These are phyloP conservation scores for Cercospora brassicicola DNA, from an alignment of 2,329 filamentous ascomycete genomes.

Conservation along the genomic window DNA sequence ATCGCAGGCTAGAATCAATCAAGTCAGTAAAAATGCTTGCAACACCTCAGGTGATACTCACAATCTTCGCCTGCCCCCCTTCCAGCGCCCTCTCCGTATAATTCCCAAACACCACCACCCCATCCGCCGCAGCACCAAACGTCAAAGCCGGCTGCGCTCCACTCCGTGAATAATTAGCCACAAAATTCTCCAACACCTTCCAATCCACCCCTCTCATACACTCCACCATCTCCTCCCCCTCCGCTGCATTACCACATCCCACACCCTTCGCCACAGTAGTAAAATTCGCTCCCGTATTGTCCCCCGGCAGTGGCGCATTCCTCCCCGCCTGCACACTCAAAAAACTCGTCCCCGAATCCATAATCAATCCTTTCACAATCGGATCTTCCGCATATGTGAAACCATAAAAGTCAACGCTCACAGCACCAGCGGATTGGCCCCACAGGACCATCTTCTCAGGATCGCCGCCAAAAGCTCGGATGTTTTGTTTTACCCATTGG, in stretches of 20 bases:
- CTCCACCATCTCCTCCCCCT: constrained; percentile 35
- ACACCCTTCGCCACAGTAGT: constrained; percentile 30
- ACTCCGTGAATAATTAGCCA: constrained; percentile 19
- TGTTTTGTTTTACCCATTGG: constrained; percentile 55
- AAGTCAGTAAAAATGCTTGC: background rate
- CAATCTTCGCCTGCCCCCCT: constrained; percentile 41
- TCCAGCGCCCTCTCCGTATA: constrained; percentile 28
- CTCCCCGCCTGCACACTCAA: background rate
- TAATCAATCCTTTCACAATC: constrained; percentile 42
- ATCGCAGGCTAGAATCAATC: constrained; percentile 36
- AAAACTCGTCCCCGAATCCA: constrained; percentile 43
- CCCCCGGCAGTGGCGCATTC: background rate
- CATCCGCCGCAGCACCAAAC: constrained; percentile 34
- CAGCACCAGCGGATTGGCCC: constrained; percentile 34
- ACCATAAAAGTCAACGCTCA: constrained; percentile 35
- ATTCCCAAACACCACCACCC: constrained; percentile 32
- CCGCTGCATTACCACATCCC: constrained; percentile 20
- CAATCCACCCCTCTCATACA: constrained; percentile 25
- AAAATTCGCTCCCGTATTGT: constrained; percentile 23
- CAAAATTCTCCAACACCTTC: constrained; percentile 17
- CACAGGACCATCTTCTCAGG: constrained; percentile 30
- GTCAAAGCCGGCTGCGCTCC: constrained; percentile 31
- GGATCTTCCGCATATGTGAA: constrained; percentile 42
- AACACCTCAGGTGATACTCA: constrained; percentile 6
- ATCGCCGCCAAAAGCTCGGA: constrained; percentile 54